Base-by-base conservation (phyloP, 2,329 filamentous ascomycete species). In the Fusarium dlaminii region DNA sequence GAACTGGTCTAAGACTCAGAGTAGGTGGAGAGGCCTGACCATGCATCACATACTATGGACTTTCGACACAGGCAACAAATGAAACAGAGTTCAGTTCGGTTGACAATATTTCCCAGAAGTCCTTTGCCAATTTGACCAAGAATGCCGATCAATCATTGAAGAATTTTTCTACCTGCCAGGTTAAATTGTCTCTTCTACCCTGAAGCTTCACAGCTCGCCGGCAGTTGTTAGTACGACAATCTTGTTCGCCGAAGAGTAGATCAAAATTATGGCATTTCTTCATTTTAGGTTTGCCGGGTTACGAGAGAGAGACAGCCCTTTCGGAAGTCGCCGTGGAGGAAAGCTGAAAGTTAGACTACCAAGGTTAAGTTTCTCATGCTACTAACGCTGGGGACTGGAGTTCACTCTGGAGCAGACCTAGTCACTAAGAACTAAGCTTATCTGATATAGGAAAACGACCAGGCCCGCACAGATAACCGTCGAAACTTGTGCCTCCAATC, bases 11-110 rank as follows among this genome's bases (percentile, higher is more conserved):
- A 17, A 32, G 15, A 18, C 1, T 3, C 3, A 46, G 0, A 5
- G 7, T 9, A 1, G 14, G 3, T 11, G 0, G 10, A 8, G 0
- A 7, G 8, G 12, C 13, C 6, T 7, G 20, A 12, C 0, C 6
- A 8, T 1, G 20, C 20, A 15, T 8, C 6, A 4, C 5, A 1
- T 8, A 20, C 9, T 1, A 17, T 6, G 0, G 4, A n/a, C 14
- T 8, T 1, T 48, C 0, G 14, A 2, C 12, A 2, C 4, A 30
- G 4, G 12, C 27, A n/a, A 15, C 10, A 49, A 51, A 46, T 34
- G 15, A 13, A 34, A 13, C 1, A n/a, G 8, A 24, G 14, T 18
- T 8, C 22, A 1, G 22, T 5, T 1, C 22, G 10, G 17, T 14
- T 34, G 32, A 17, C 32, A 34, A 15, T 34, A 17, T 17, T 20